Percentiles rank a stretch among this genome's conserved stretches.
Evolutionary conservation across 257 asterid species (phyloP).

Genomic region (Primulina tabacum): DNA sequence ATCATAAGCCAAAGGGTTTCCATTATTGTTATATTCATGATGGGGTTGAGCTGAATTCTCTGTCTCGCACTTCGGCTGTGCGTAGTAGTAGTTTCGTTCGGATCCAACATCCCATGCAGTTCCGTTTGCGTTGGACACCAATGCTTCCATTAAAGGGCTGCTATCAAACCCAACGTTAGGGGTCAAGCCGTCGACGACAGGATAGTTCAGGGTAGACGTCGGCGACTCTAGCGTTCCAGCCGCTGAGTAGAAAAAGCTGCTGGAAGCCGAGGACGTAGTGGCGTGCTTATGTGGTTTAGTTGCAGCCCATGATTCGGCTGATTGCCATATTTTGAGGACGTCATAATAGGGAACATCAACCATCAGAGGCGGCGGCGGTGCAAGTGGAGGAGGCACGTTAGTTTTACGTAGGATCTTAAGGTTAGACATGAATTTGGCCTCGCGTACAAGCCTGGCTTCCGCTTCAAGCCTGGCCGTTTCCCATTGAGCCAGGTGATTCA

Average conservation of each 20-base stretch:
- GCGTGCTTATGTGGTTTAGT: neutral
- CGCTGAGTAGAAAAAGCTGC: constrained; percentile 5
- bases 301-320: constrained; percentile 24
- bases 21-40: too few relatives aligned
- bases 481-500: constrained; percentile 44
- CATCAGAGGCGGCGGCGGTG: neutral
- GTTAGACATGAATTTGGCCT: constrained; percentile 15
- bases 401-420: neutral
- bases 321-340: constrained; percentile 40
- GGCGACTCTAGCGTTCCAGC: neutral
- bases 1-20: neutral
- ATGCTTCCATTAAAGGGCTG: neutral
- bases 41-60: too few relatives aligned
- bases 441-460: constrained; percentile 29
- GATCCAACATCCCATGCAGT: neutral
- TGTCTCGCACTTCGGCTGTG: too few relatives aligned
- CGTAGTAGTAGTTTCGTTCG: too few relatives aligned
- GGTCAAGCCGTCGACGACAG: neutral
- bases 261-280: constrained; percentile 16
- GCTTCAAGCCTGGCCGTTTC: constrained; percentile 45
- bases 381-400: neutral
- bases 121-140: neutral
- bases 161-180: neutral
- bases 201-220: constrained; percentile 1
- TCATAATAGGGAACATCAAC: constrained; percentile 24